Evolutionary conservation across 805 yeast species (phyloP).

Genomic region (Metschnikowia lochheadii): DNA sequence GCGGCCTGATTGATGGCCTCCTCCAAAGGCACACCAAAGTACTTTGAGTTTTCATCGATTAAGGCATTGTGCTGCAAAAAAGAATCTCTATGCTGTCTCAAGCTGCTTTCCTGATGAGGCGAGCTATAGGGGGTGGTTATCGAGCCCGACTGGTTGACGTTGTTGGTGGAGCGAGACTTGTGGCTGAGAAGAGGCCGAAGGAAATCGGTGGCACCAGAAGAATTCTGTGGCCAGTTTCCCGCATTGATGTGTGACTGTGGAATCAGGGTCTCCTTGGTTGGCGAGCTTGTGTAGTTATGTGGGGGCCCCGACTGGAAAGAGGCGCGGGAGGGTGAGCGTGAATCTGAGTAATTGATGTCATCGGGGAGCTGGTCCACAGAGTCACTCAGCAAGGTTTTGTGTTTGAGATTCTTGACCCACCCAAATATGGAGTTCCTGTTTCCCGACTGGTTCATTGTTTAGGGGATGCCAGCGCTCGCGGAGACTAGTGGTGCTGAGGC

Average conservation of each 20-base stretch:
- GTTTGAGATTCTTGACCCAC: conserved; percentile 43
- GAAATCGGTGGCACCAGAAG: conserved; percentile 20
- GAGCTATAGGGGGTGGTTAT: conserved; percentile 27
- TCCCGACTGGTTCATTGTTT: conserved; percentile 37
- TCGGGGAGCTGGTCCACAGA: conserved; percentile 33
- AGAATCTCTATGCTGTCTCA: conserved; percentile 47
- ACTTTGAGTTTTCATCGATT: conserved; percentile 50
- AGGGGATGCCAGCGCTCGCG: conserved; percentile 3
- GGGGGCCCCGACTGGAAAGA: conserved; percentile 13
- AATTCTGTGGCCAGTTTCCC: conserved; percentile 1
- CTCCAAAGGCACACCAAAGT: conserved; percentile 74
- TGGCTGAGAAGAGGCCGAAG: conserved; percentile 47
- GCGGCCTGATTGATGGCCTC: conserved; percentile 71
- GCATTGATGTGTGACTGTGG: conserved; percentile 5
- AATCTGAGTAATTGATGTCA: conserved; percentile 17
- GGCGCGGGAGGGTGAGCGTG: conserved; percentile 19
- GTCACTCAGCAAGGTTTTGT: conserved; percentile 35
- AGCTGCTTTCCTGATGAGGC: conserved; percentile 12
- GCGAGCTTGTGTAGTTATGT: conserved; percentile 13
- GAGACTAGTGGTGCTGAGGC: conserved; percentile 2
- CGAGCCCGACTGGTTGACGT: conserved; percentile 37
- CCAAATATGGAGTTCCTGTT: conserved; percentile 39
- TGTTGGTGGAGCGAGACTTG: conserved; percentile 48
- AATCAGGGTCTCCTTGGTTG: conserved; percentile 7
- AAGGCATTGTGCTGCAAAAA: conserved; percentile 43